Base-by-base conservation (phyloP, 768 basidiomycete species). In the Rhizopogon rudus region DNA sequence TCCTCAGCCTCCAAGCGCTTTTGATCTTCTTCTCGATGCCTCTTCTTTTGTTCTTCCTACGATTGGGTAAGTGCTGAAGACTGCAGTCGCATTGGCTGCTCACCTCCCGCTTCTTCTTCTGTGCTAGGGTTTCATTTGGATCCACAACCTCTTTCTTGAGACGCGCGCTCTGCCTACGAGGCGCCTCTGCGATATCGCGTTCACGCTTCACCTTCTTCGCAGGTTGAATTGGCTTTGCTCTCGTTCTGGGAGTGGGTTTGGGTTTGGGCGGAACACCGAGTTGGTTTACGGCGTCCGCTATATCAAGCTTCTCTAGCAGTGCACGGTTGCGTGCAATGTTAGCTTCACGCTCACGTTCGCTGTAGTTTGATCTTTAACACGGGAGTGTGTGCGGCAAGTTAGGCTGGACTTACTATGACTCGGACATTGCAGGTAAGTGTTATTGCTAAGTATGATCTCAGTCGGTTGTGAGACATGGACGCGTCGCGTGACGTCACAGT, bases 281-380 rank as follows among this genome's bases (percentile, higher is more conserved):
- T 14, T 72, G 67, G 5, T 74, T 69, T 39, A 77, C 77, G 1
- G 81, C 82, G 60, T 80, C 80, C 61, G 81, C 79, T 33, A 90
- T 75, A 16, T 88, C 82, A 16, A 93, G 79, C 63, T 89, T 71
- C 59, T 88, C 83, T 39, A 93, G 75, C 8, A 92, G 74, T 3
- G 82, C 85, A 42, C 81, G 84, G 65, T 93, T 93, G 50, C 87
- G 80, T 12, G 87, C 89, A 44, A 93, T 91, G 62, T 91, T 93
- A 8, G 83, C 85, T 65, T 88, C 84, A 17, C 91, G 84, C 60
- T 91, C 86, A 20, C 79, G 72, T 71, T 91, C 91, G 42, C 82
- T 82, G 53, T 41, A 12, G 25, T 60, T 39, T 41, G 43, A 46
- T 33, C 14, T 12, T 28, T 40, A 28, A n/a, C 42, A 43, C 16